Base-by-base conservation (phyloP, 768 basidiomycete species). In the Podaxis sp. region DNA sequence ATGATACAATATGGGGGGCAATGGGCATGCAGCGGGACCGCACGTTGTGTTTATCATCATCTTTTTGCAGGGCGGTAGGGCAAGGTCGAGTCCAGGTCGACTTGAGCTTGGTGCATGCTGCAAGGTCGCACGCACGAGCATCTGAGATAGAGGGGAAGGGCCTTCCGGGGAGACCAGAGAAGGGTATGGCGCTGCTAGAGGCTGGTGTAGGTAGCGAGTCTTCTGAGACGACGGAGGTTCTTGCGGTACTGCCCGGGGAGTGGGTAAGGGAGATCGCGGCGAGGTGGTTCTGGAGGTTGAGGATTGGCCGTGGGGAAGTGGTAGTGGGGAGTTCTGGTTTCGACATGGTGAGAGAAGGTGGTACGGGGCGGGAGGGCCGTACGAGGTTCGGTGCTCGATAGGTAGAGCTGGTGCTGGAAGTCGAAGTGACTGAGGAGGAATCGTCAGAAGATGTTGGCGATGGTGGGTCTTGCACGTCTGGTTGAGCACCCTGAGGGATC, bases 151-250 rank as follows among this genome's bases (percentile, higher is more conserved):
- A 61, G 4, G 59, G 59, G 36, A 61, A 61, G 42, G 42, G 63
- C 32, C 58, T 57, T 54, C 57, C 58, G 35, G 40, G 59, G 52
- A 62, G 38, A 28, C 37, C 38, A 9, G 72, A 69, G 11, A 83
- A 73, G 65, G 79, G 67, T 59, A 74, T 58, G 50, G 72, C 67
- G 50, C 70, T 66, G 64, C 74, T 69, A 60, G 77, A 83, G 59
- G 71, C 74, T 16, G 79, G 83, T 23, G 85, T 85, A 0, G 81
- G 75, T 63, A 86, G 71, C 52, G 82, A 80, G 0, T 83, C 80
- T 27, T 82, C 80, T 1, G 77, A 76, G 10, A 69, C 69, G 54
- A 73, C 71, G 44, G 70, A 72, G 2, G 75, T 70, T 60, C 77
- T 77, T 53, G 71, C 70, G 0, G 71, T 62, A 11, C 71, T 68